These are phyloP conservation scores for Leishmania mexicana DNA, from an alignment of 208 protist species.

Conservation along the genomic window DNA sequence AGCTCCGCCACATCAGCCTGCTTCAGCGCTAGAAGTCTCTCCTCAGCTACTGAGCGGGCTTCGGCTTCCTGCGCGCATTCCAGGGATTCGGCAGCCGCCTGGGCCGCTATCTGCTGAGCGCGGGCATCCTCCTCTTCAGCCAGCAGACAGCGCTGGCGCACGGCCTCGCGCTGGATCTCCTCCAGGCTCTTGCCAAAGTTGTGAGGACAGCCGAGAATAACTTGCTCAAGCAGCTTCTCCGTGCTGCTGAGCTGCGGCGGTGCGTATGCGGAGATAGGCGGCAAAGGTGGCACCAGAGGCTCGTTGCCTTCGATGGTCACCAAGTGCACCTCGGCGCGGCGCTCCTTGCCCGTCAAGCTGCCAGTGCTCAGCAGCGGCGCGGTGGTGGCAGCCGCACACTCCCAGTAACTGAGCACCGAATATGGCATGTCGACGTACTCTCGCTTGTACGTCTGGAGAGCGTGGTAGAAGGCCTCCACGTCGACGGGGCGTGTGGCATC, in stretches of 20 bases:
- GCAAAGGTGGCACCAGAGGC: conserved; percentile 69
- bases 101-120: conserved; percentile 39
- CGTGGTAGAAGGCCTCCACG: conserved; percentile 66
- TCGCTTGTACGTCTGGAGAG: conserved; percentile 50
- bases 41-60: conserved; percentile 18
- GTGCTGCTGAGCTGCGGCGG: conserved; percentile 33
- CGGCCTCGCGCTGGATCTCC: conserved; percentile 72
- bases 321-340: conserved; percentile 36
- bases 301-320: conserved; percentile 59
- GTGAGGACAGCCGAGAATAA: conserved; percentile 78
- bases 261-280: conserved; percentile 64
- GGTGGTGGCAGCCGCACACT: conserved; percentile 63
- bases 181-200: conserved; percentile 91
- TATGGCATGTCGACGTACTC: conserved; percentile 70
- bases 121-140: conserved; percentile 50
- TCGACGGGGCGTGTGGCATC: conserved; percentile 29
- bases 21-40: conserved; percentile 41
- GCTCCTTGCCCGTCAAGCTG: conserved; percentile 18
- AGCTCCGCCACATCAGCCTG: conserved; percentile 79
- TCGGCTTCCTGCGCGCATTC: conserved; percentile 34
- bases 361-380: conserved; percentile 44
- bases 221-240: conserved; percentile 50
- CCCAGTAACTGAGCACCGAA: conserved; percentile 78
- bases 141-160: conserved; percentile 55
- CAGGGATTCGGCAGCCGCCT: conserved; percentile 37